phyloP scores from a whole-genome alignment of 495 filamentous ascomycete species.

The Penicillium canescens region DNA sequence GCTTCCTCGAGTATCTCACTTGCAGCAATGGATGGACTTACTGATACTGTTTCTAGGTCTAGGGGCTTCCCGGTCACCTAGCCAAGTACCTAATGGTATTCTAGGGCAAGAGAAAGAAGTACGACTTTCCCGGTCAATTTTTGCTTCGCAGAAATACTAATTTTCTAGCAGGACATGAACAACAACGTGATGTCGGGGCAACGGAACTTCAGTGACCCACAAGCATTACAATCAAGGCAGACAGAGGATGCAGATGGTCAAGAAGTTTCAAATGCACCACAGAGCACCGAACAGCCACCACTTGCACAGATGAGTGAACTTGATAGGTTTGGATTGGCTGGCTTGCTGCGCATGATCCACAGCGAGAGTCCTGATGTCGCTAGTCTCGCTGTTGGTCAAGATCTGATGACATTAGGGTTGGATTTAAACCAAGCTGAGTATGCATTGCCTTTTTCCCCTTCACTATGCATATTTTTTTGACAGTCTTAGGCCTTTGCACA shows the following conservation, averaged over 20 bases:
- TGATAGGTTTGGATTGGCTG: conserved; percentile 80
- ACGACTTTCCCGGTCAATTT: neutral
- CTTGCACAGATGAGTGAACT: conserved; percentile 74
- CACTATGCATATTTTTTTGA: conserved; percentile 7
- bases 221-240: conserved; percentile 38
- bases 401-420: conserved; percentile 73
- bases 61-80: conserved; percentile 43
- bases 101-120: conserved; percentile 48
- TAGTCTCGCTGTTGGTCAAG: conserved; percentile 73
- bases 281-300: conserved; percentile 54
- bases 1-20: neutral
- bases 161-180: conserved; percentile 29
- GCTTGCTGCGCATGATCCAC: conserved; percentile 75
- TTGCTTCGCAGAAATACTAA: conserved; percentile 3
- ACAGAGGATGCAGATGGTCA: conserved; percentile 41
- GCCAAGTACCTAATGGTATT: conserved; percentile 41
- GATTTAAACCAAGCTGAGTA: conserved; percentile 81
- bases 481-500: conserved; percentile 54
- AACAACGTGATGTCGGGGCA: conserved; percentile 34
- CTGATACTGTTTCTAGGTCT: conserved; percentile 33
- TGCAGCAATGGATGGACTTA: neutral
- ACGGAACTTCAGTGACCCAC: conserved; percentile 35
- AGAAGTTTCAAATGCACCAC: conserved; percentile 35
- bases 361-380: conserved; percentile 75
- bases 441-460: conserved; percentile 27